A percentile compares a stretch with the other conserved stretches of the same genome.
Conservation (phyloP, 2,329 filamentous ascomycete genomes). For the Trichocomaceae sp. region DNA sequence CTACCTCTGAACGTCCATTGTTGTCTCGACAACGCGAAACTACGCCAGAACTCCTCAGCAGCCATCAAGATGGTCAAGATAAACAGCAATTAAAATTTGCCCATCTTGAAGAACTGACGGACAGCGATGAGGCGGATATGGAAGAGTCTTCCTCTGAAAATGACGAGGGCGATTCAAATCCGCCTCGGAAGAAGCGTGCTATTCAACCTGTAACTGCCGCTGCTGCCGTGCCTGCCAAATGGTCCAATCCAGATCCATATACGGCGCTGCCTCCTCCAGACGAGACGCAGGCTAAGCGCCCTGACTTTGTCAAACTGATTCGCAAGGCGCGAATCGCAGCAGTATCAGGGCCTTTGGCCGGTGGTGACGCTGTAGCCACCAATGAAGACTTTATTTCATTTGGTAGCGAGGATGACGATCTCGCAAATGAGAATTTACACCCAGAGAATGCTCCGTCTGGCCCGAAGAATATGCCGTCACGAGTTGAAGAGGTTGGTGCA, state of each 20-base stretch:
- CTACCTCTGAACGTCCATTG: constrained; percentile 33
- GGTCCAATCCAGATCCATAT: constrained; percentile 96
- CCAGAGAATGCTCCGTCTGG: constrained; percentile 34
- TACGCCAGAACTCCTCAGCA: constrained; percentile 31
- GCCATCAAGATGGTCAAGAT: constrained; percentile 18
- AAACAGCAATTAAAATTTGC: constrained; percentile 31
- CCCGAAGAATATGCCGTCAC: constrained; percentile 25
- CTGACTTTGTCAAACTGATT: constrained; percentile 84
- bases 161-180: constrained; percentile 26
- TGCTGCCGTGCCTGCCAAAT: constrained; percentile 55
- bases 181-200: constrained; percentile 34
- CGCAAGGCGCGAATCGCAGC: constrained; percentile 68
- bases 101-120: constrained; percentile 34
- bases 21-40: constrained; percentile 28
- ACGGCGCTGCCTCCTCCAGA: constrained; percentile 76
- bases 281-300: constrained; percentile 65
- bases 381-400: constrained; percentile 87
- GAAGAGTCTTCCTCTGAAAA: constrained; percentile 31
- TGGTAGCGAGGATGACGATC: constrained; percentile 57
- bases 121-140: constrained; percentile 43
- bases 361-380: constrained; percentile 49
- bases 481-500: constrained; percentile 47
- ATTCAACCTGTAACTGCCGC: constrained; percentile 16
- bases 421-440: constrained; percentile 26
- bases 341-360: constrained; percentile 40